Percentiles rank a stretch among this genome's conserved stretches.
phyloP scores from a whole-genome alignment of 208 protist genomes.

The Acanthamoeba lenticulata region DNA sequence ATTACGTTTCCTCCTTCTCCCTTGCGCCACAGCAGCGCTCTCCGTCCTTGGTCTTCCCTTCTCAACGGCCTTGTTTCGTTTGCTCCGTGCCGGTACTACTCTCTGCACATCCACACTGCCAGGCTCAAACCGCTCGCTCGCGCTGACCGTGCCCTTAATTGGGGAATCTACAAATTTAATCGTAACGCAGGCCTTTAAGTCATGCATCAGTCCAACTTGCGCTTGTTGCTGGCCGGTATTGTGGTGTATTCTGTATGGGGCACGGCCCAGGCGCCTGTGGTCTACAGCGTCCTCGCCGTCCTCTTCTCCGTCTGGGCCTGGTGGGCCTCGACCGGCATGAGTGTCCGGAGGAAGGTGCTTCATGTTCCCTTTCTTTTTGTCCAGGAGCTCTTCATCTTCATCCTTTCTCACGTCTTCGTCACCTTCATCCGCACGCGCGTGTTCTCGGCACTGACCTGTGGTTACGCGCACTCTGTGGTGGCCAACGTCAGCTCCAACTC shows the following conservation, averaged over 20 bases:
- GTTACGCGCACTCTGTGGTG: neutral
- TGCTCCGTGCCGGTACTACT: too few species aligned
- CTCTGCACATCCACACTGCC: too few species aligned
- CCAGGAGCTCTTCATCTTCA: neutral
- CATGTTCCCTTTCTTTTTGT: neutral
- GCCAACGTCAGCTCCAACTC: neutral
- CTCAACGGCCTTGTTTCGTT: too few species aligned
- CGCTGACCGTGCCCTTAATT: too few species aligned
- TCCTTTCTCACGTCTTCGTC: too few species aligned
- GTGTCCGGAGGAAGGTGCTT: neutral
- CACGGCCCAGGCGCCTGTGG: neutral
- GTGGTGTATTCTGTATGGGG: constrained; percentile 20
- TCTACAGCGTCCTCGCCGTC: neutral
- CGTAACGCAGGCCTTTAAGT: too few species aligned
- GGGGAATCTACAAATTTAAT: too few species aligned
- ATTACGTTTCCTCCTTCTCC: too few species aligned
- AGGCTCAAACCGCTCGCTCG: too few species aligned
- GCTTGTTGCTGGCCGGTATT: neutral
- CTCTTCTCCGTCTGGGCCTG: constrained; percentile 51
- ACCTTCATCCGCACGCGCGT: neutral
- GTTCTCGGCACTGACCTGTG: neutral
- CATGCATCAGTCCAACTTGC: constrained; percentile 57
- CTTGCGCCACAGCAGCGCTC: too few species aligned
- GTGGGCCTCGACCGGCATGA: constrained; percentile 58
- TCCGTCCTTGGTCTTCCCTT: too few species aligned